These are phyloP conservation scores for Phylloporus rhodoxanthus DNA, from an alignment of 768 basidiomycete species.

Conservation along the genomic window DNA sequence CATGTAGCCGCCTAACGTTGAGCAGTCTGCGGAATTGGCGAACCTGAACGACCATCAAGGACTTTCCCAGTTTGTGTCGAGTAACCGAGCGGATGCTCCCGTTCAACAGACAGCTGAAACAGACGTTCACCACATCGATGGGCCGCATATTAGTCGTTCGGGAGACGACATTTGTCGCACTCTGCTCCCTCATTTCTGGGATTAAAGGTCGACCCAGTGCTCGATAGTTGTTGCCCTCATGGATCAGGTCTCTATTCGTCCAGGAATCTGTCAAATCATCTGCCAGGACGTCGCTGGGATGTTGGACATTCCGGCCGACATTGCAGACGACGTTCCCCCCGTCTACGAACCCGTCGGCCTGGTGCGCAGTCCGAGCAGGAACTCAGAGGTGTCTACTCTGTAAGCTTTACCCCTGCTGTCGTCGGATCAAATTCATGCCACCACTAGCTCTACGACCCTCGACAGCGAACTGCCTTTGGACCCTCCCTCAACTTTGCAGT, in stretches of 20 bases:
- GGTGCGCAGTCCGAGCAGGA: not conserved
- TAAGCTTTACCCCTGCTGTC: not conserved
- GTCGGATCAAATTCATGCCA: not conserved
- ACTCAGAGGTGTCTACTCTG: not conserved
- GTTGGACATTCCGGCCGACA: not conserved
- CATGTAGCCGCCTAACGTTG: not conserved
- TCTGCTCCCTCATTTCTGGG: not conserved
- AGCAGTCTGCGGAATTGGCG: conserved; percentile 13
- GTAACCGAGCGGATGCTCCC: not conserved
- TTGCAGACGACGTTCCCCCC: conserved; percentile 16
- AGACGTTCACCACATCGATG: not conserved
- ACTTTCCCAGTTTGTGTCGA: not conserved
- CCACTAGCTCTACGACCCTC: conserved; percentile 1
- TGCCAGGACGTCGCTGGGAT: conserved; percentile 10
- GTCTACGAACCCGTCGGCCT: conserved; percentile 16
- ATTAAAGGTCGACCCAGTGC: not conserved
- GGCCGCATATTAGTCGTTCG: not conserved
- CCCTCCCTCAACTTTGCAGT: conserved; percentile 2
- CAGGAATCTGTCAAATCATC: conserved; percentile 22
- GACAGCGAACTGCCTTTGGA: conserved; percentile 8
- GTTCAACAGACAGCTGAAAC: not conserved
- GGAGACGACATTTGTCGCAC: not conserved
- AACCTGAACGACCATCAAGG: conserved; percentile 17
- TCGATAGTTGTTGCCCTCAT: not conserved
- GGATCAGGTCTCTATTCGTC: conserved; percentile 11